Evolutionary conservation across 129 eudicot species (phyloP).

Genomic region (Tagetes patula): DNA sequence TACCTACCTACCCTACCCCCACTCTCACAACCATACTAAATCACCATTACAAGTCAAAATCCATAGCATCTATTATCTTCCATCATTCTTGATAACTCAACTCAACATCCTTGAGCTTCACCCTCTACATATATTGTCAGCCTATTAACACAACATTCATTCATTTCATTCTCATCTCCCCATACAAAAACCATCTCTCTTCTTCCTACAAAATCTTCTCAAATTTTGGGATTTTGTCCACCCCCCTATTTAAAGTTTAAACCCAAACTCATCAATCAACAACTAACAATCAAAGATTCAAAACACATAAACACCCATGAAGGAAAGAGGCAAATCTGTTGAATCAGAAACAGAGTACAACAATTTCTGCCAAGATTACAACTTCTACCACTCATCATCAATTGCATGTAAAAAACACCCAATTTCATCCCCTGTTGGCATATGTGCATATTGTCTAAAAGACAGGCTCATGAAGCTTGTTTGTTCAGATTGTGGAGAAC

Average conservation of each 20-base stretch:
- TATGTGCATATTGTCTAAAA: slow-evolving; percentile 78
- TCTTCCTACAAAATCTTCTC: slow-evolving; percentile 25
- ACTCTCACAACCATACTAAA: slow-evolving; percentile 23
- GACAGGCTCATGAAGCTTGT: slow-evolving; percentile 67
- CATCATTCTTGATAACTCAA: slow-evolving; percentile 30
- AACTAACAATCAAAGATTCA: slow-evolving; percentile 15
- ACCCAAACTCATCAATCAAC: neutral
- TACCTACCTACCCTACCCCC: neutral
- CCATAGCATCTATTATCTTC: slow-evolving; percentile 33
- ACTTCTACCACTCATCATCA: slow-evolving; percentile 39
- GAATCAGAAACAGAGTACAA: slow-evolving; percentile 41
- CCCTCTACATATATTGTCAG: slow-evolving; percentile 38
- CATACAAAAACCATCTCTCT: slow-evolving; percentile 17
- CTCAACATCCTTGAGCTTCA: slow-evolving; percentile 43
- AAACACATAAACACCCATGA: slow-evolving; percentile 39
- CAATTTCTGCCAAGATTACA: slow-evolving; percentile 42
- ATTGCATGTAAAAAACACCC: slow-evolving; percentile 41
- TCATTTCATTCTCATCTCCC: neutral
- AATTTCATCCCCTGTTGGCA: slow-evolving; percentile 54
- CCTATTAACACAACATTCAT: slow-evolving; percentile 36
- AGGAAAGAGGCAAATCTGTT: slow-evolving; percentile 73
- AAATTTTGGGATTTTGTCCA: slow-evolving; percentile 7
- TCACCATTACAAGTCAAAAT: slow-evolving; percentile 33
- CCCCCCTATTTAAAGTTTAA: slow-evolving; percentile 6
- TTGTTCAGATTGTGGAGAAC: slow-evolving; percentile 90